Evolutionary conservation across 2,329 filamentous ascomycete genomes (phyloP).

Genomic region (Hypomyces rosellus): DNA sequence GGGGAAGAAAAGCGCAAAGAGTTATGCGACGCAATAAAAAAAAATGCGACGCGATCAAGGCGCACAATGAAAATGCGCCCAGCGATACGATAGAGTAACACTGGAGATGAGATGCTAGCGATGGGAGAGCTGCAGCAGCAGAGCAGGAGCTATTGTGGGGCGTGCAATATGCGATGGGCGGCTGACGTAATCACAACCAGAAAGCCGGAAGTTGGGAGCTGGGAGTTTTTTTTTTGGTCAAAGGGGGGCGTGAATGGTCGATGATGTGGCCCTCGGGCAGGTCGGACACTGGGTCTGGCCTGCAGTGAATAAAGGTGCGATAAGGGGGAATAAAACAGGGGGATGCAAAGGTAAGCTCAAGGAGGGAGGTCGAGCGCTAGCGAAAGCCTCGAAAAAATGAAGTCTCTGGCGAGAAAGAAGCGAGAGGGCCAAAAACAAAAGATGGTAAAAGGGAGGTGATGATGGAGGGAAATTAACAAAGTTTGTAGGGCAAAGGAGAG

Average conservation of each 20-base stretch:
- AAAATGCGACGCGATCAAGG: constrained; percentile 17
- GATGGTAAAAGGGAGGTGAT: constrained; percentile 19
- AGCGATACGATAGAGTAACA: background rate
- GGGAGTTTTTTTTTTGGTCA: background rate
- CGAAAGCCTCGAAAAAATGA: constrained; percentile 36
- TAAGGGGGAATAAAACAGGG: constrained; percentile 8
- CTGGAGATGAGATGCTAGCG: constrained; percentile 11
- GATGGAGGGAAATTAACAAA: constrained; percentile 8
- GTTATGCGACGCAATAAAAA: constrained; percentile 16
- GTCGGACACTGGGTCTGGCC: constrained; percentile 12
- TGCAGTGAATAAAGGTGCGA: constrained; percentile 8
- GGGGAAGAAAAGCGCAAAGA: constrained; percentile 5
- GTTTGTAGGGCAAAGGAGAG: constrained; percentile 13
- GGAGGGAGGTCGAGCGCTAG: constrained; percentile 39
- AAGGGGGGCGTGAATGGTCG: constrained; percentile 20
- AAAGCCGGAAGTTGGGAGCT: constrained; percentile 13
- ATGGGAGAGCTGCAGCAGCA: constrained; percentile 7
- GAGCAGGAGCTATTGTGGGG: constrained; percentile 5
- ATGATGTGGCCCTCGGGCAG: constrained; percentile 27
- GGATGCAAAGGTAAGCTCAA: constrained; percentile 9
- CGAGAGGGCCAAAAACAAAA: constrained; percentile 19
- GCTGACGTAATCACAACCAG: constrained; percentile 29
- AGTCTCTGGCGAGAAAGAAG: constrained; percentile 13
- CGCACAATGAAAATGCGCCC: constrained; percentile 10
- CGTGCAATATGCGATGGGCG: constrained; percentile 14